Evolutionary conservation across 768 basidiomycete genomes (phyloP).

Genomic region (Punctularia strigosozonata): DNA sequence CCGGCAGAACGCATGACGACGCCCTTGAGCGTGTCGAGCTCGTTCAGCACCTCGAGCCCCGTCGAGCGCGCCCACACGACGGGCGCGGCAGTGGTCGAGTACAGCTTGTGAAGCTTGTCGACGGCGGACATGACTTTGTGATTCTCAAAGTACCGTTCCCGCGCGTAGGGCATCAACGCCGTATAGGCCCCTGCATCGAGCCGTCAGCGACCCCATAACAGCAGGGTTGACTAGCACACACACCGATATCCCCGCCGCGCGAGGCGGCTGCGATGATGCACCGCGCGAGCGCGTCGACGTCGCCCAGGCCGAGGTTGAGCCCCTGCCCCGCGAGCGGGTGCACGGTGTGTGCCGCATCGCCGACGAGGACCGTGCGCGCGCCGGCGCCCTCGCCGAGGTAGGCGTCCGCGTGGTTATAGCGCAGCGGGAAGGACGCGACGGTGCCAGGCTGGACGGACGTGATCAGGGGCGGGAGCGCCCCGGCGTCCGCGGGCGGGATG

Average conservation of each 20-base stretch:
- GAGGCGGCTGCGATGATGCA: conserved; percentile 46
- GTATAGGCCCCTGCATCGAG: conserved; percentile 52
- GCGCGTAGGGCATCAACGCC: conserved; percentile 63
- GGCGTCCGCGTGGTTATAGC: conserved; percentile 73
- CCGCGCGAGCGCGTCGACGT: conserved; percentile 61
- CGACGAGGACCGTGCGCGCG: conserved; percentile 74
- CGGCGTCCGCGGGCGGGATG: conserved; percentile 49
- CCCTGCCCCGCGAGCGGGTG: conserved; percentile 97
- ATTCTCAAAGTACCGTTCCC: conserved; percentile 76
- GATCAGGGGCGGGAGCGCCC: conserved; percentile 65
- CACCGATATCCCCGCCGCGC: conserved; percentile 77
- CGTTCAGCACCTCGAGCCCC: conserved; percentile 87
- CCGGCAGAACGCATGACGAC: conserved; percentile 79
- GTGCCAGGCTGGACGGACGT: conserved; percentile 57
- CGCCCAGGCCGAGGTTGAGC: conserved; percentile 85
- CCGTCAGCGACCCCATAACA: background rate
- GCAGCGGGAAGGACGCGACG: conserved; percentile 83
- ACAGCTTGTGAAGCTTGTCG: conserved; percentile 88
- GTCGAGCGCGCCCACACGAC: conserved; percentile 81
- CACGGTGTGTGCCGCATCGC: conserved; percentile 91
- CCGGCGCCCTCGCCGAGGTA: conserved; percentile 70
- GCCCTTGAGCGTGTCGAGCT: conserved; percentile 72
- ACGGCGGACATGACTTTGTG: conserved; percentile 75
- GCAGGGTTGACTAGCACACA: conserved; percentile 11
- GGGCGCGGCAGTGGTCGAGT: conserved; percentile 50